Percentiles rank a stretch among this genome's conserved stretches.
These are phyloP conservation scores for Achlya hypogyna DNA, from an alignment of 352 stramenopile species.

Conservation along the genomic window DNA sequence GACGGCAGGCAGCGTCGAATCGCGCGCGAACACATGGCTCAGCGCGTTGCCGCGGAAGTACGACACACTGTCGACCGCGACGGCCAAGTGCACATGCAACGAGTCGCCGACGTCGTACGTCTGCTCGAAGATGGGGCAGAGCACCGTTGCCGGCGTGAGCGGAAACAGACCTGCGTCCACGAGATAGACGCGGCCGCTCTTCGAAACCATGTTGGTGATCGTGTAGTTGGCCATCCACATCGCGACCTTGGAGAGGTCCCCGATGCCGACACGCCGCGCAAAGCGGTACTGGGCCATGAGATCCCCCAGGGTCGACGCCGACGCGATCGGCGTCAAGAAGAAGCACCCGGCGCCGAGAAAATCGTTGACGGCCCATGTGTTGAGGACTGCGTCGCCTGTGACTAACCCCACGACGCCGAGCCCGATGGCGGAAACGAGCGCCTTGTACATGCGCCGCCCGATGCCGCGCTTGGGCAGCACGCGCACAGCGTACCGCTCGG, in stretches of 20 bases:
- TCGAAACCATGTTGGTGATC: background rate
- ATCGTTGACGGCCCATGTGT: background rate
- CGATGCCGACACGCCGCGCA: background rate
- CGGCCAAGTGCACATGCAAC: background rate
- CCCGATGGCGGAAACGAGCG: no score
- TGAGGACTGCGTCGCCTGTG: background rate
- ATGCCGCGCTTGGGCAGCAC: no score
- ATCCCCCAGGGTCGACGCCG: background rate
- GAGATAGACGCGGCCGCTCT: background rate
- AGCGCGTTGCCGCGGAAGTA: background rate
- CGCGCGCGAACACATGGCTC: background rate
- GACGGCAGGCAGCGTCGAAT: background rate
- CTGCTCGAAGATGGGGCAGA: background rate
- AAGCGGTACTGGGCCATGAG: background rate
- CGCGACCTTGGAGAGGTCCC: background rate
- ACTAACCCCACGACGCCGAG: background rate
- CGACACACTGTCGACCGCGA: background rate
- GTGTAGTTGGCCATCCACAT: constrained; percentile 3
- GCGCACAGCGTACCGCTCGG: no score
- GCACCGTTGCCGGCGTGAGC: background rate
- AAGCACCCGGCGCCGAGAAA: background rate
- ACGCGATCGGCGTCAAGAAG: background rate
- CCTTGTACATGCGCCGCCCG: no score
- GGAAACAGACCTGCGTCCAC: background rate
- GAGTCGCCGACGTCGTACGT: background rate